phyloP scores from a whole-genome alignment of 768 basidiomycete genomes.

The Paxillus involutus region DNA sequence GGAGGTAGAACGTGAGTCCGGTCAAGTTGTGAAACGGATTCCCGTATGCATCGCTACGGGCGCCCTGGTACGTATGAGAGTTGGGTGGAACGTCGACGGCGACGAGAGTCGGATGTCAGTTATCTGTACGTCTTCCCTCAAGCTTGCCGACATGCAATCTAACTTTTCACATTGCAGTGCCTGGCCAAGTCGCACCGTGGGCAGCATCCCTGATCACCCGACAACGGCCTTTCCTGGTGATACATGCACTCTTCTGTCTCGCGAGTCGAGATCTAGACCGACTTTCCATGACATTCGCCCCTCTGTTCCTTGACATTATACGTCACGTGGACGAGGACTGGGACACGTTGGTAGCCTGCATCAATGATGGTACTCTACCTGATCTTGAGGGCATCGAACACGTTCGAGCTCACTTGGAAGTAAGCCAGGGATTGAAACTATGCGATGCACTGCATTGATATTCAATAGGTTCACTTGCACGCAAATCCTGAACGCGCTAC shows the following conservation, averaged over 20 bases:
- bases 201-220: conserved; percentile 2
- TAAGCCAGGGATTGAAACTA: background rate
- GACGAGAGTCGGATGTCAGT: conserved; percentile 1
- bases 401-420: conserved; percentile 6
- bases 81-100: conserved; percentile 2
- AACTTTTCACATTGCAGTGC: background rate
- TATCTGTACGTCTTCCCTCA: background rate
- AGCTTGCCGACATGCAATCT: background rate
- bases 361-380: conserved; percentile 6
- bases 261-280: background rate
- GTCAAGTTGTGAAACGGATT: background rate
- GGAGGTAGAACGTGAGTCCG: background rate
- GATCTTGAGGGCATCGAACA: conserved; percentile 6
- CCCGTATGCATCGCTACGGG: background rate
- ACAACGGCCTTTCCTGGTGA: conserved; percentile 6
- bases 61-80: background rate
- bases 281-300: background rate
- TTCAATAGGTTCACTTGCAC: conserved; percentile 2
- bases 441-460: background rate
- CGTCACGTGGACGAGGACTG: conserved; percentile 1
- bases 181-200: background rate
- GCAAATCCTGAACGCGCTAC: conserved; percentile 9
- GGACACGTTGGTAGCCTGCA: conserved; percentile 2
- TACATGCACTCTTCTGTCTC: conserved; percentile 13
- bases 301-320: conserved; percentile 7